Evolutionary conservation across 2,329 filamentous ascomycete genomes (phyloP).

Genomic region (Monosporascus sp.): DNA sequence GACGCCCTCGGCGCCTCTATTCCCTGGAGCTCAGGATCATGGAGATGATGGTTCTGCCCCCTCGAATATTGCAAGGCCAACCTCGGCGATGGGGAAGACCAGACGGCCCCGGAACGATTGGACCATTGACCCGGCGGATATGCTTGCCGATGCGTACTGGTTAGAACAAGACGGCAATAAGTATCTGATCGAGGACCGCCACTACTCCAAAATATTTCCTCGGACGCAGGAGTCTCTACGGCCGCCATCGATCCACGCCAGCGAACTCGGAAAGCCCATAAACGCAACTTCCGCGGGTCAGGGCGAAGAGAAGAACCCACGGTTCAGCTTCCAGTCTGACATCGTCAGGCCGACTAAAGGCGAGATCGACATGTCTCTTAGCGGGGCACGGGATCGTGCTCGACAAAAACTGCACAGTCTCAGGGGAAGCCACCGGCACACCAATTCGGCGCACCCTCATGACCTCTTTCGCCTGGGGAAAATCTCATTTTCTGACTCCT

Average conservation of each 20-base stretch:
- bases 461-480: conserved; percentile 49
- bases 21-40: conserved; percentile 40
- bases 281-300: conserved; percentile 1
- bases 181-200: conserved; percentile 70
- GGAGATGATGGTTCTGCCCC: conserved; percentile 29
- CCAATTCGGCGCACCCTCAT: conserved; percentile 43
- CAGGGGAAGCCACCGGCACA: conserved; percentile 50
- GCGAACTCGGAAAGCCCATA: conserved; percentile 11
- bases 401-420: conserved; percentile 56
- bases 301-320: neutral
- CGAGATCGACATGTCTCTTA: conserved; percentile 41
- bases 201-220: conserved; percentile 69
- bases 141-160: conserved; percentile 89
- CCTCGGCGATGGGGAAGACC: conserved; percentile 49
- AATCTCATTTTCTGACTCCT: conserved; percentile 55
- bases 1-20: conserved; percentile 38
- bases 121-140: conserved; percentile 75
- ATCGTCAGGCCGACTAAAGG: conserved; percentile 12
- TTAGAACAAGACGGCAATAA: conserved; percentile 79
- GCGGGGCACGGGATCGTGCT: conserved; percentile 53
- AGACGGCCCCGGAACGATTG: conserved; percentile 78
- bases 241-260: conserved; percentile 8
- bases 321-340: conserved; percentile 8
- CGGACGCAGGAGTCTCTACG: conserved; percentile 9
- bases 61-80: conserved; percentile 36